Conservation (phyloP, 2,329 filamentous ascomycete species). For the Hypoxylon sp. region DNA sequence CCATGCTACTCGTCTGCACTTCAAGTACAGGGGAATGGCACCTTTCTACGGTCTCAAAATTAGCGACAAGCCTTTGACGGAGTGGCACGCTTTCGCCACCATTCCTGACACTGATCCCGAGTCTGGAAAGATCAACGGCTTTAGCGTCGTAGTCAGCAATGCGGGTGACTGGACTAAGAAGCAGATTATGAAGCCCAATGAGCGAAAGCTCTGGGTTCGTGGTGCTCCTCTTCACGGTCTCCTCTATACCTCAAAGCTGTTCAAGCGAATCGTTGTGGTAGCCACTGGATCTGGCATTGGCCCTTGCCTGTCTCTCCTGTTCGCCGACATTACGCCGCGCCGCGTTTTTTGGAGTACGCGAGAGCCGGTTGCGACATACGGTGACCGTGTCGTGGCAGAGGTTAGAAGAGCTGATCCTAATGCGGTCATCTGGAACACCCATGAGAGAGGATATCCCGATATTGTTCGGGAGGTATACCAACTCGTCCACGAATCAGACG, state of each 20-base stretch:
- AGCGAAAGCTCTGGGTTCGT: constrained; percentile 74
- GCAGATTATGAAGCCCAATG: constrained; percentile 74
- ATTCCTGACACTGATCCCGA: constrained; percentile 70
- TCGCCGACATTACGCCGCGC: constrained; percentile 63
- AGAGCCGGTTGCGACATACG: constrained; percentile 74
- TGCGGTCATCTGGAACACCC: constrained; percentile 78
- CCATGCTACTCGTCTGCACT: constrained; percentile 80
- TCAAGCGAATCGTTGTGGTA: constrained; percentile 75
- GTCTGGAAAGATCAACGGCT: constrained; percentile 64
- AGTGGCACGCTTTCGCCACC: constrained; percentile 84
- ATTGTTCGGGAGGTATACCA: constrained; percentile 66
- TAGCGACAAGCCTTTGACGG: constrained; percentile 73
- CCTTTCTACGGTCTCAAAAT: constrained; percentile 72
- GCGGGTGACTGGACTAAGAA: constrained; percentile 83
- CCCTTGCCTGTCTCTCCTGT: constrained; percentile 75
- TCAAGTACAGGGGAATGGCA: constrained; percentile 73
- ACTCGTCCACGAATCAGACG: constrained; percentile 67
- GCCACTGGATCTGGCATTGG: constrained; percentile 83
- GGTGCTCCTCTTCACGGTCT: constrained; percentile 78
- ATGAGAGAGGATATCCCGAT: constrained; percentile 71
- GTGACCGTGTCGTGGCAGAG: constrained; percentile 66
- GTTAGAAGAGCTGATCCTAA: constrained; percentile 71
- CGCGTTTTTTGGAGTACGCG: constrained; percentile 80
- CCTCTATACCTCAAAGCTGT: constrained; percentile 76
- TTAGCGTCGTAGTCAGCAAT: constrained; percentile 79